Conservation (phyloP, 352 stramenopile genomes). For the Globisporangium megalacanthum region DNA sequence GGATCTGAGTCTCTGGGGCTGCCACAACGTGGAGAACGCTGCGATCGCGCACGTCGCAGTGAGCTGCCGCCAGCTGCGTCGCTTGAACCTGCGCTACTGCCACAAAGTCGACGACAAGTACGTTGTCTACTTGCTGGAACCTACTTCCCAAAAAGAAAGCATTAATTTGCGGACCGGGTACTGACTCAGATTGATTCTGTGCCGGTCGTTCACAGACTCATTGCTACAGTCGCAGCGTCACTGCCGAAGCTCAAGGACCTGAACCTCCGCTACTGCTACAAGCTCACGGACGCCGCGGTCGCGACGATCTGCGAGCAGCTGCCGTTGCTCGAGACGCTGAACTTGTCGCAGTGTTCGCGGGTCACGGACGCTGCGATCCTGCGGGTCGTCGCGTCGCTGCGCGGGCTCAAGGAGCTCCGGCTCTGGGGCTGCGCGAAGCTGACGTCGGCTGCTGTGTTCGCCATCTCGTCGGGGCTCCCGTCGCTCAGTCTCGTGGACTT, state of each 20-base stretch:
- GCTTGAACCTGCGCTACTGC: conserved; percentile 76
- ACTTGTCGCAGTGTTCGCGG: conserved; percentile 78
- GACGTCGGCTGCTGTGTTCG: conserved; percentile 61
- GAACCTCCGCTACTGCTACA: conserved; percentile 86
- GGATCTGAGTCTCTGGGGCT: conserved; percentile 68
- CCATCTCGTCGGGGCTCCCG: conserved; percentile 58
- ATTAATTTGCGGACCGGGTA: no score
- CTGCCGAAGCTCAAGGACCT: conserved; percentile 53
- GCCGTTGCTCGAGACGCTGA: conserved; percentile 46
- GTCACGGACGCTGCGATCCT: conserved; percentile 69
- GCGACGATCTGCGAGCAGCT: conserved; percentile 42
- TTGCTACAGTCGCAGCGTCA: conserved; percentile 41
- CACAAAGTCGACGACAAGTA: conserved; percentile 79
- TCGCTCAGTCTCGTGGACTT: conserved; percentile 69
- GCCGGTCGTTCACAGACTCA: conserved; percentile 17
- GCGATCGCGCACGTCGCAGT: conserved; percentile 49
- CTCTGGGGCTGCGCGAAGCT: conserved; percentile 82
- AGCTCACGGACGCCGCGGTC: conserved; percentile 69
- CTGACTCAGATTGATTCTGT: not conserved
- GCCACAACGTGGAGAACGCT: conserved; percentile 73
- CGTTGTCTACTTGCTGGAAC: not conserved
- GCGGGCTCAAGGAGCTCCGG: conserved; percentile 57
- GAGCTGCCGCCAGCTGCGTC: conserved; percentile 34
- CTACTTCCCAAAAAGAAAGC: no score
- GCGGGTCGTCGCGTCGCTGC: conserved; percentile 50